These are phyloP conservation scores for Leptomonas pyrrhocoris DNA, from an alignment of 208 protist genomes.

Conservation along the genomic window DNA sequence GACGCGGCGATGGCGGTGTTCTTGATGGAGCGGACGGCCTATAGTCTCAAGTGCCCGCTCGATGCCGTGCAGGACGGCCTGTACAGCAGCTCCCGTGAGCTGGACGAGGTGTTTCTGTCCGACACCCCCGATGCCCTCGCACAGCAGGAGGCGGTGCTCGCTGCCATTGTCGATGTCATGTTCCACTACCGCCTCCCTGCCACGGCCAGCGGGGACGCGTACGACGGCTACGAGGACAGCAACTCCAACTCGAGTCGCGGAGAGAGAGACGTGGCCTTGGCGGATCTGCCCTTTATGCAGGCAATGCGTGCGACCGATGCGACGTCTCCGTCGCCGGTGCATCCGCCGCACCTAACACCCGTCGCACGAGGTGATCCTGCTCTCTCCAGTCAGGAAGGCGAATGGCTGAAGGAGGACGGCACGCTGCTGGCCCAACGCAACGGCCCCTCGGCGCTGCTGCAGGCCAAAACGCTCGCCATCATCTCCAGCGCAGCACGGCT, in stretches of 20 bases:
- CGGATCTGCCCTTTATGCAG: slow-evolving; percentile 37
- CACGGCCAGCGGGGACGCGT: slow-evolving; percentile 9
- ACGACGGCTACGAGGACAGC: slow-evolving; percentile 9
- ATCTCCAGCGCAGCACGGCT: slow-evolving; percentile 33
- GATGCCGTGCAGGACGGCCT: slow-evolving; percentile 55
- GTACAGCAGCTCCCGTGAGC: slow-evolving; percentile 73
- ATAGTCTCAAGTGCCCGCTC: slow-evolving; percentile 84
- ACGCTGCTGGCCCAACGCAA: slow-evolving; percentile 31
- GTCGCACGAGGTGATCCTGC: background rate
- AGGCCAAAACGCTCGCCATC: slow-evolving; percentile 33
- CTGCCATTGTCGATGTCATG: slow-evolving; percentile 66
- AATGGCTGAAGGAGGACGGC: background rate
- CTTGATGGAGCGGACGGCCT: slow-evolving; percentile 85
- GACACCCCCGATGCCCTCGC: slow-evolving; percentile 33
- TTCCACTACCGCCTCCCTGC: slow-evolving; percentile 39
- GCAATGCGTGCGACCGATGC: slow-evolving; percentile 18
- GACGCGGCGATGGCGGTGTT: slow-evolving; percentile 90
- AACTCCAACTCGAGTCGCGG: background rate
- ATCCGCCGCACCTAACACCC: background rate
- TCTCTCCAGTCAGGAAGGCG: background rate
- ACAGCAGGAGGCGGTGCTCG: slow-evolving; percentile 57
- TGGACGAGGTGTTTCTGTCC: slow-evolving; percentile 80
- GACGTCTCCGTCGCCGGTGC: too few species aligned
- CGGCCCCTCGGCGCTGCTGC: slow-evolving; percentile 28
- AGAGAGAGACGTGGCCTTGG: slow-evolving; percentile 19